A percentile compares a stretch with the other conserved stretches of the same genome.
Conservation (phyloP, 176 grass and related monocot species). For the Tillandsia fasciculata region DNA sequence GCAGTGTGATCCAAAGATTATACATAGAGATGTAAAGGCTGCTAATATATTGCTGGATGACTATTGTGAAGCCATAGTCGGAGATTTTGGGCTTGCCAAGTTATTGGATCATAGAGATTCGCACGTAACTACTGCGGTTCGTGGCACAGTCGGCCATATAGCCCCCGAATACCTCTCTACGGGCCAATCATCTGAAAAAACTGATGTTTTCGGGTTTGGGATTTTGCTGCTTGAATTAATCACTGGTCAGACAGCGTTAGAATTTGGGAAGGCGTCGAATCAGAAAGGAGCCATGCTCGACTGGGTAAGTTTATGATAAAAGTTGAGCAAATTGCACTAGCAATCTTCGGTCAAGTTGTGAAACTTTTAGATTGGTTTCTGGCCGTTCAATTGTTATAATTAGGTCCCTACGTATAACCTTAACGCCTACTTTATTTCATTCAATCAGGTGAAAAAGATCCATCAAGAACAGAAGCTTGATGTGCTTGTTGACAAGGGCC, state of each 20-base stretch:
- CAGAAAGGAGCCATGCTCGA: slow-evolving; percentile 97
- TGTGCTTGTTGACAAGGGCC: slow-evolving; percentile 63
- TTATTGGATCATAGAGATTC: slow-evolving; percentile 82
- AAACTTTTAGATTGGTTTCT: no score
- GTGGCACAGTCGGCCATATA: slow-evolving; percentile 90
- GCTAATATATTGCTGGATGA: slow-evolving; percentile 88
- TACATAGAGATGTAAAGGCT: slow-evolving; percentile 92
- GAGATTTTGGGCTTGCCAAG: slow-evolving; percentile 90
- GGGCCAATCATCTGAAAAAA: slow-evolving; percentile 89
- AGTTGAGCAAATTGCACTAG: background rate
- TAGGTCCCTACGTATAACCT: background rate
- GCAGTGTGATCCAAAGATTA: slow-evolving; percentile 98
- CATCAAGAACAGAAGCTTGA: slow-evolving; percentile 92
- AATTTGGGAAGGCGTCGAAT: slow-evolving; percentile 83
- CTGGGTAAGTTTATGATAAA: slow-evolving; percentile 43
- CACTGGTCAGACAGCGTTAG: slow-evolving; percentile 68
- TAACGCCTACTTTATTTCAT: background rate
- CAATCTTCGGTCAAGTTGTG: background rate
- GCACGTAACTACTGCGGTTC: slow-evolving; percentile 81
- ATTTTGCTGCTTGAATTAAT: slow-evolving; percentile 88
- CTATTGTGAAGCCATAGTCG: slow-evolving; percentile 73
- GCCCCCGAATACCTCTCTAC: slow-evolving; percentile 93
- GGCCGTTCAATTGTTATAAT: no score
- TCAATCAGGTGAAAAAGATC: slow-evolving; percentile 90
- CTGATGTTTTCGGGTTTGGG: slow-evolving; percentile 92